A percentile compares a stretch with the other conserved stretches of the same genome.
phyloP scores from a whole-genome alignment of 192 early-diverging fungal genomes.

The Podila clonocystis region DNA sequence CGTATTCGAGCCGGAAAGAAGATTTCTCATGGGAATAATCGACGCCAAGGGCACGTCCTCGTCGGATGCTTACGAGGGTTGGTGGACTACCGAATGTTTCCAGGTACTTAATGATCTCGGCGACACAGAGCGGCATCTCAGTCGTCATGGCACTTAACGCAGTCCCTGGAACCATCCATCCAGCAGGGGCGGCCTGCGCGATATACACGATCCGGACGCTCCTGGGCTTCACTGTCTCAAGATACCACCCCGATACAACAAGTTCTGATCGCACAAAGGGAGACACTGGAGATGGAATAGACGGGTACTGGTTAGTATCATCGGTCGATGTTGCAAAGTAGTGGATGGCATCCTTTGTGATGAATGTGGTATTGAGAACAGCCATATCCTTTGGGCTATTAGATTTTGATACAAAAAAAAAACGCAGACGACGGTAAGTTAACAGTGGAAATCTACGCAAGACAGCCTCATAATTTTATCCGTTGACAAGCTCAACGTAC shows the following conservation, averaged over 20 bases:
- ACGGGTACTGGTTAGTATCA: constrained; percentile 32
- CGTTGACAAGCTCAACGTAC: constrained; percentile 7
- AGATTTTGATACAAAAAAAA: too few relatives aligned
- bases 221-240: constrained; percentile 33
- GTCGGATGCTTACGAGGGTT: constrained; percentile 44
- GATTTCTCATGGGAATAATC: constrained; percentile 40
- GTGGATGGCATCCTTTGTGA: constrained; percentile 43
- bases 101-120: constrained; percentile 45
- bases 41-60: constrained; percentile 35
- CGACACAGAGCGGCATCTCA: constrained; percentile 42
- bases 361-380: constrained; percentile 49
- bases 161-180: constrained; percentile 55
- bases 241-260: constrained; percentile 41
- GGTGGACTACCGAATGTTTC: constrained; percentile 42
- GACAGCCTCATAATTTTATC: neutral
- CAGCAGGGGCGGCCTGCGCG: constrained; percentile 42
- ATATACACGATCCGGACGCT: constrained; percentile 50
- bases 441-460: neutral
- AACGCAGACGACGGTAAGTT: too few relatives aligned
- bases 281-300: constrained; percentile 42
- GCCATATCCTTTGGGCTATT: constrained; percentile 52
- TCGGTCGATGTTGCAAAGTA: constrained; percentile 47
- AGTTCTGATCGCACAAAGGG: constrained; percentile 47
- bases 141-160: constrained; percentile 43
- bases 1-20: constrained; percentile 36